Evolutionary conservation across 352 stramenopile species (phyloP).

Genomic region (Peronospora destructor): DNA sequence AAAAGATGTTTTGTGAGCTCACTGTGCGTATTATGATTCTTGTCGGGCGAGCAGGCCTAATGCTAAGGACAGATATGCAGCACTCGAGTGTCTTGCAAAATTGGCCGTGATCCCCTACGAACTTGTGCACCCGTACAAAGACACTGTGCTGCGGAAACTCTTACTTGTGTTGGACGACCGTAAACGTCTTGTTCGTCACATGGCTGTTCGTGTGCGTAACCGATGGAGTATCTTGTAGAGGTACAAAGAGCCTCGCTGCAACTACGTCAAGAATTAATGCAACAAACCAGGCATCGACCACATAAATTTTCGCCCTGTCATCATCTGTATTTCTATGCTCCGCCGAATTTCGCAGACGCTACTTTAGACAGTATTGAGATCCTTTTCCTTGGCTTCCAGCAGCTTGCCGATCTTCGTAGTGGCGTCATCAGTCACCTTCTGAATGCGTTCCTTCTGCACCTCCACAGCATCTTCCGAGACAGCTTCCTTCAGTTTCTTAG

Average conservation of each 20-base stretch:
- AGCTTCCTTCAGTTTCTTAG: slow-evolving; percentile 77
- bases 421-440: slow-evolving; percentile 71
- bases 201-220: slow-evolving; percentile 85
- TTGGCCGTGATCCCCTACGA: slow-evolving; percentile 80
- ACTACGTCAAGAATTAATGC: slow-evolving; percentile 10
- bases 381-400: slow-evolving; percentile 71
- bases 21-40: background rate
- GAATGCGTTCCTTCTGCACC: slow-evolving; percentile 66
- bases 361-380: slow-evolving; percentile 53
- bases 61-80: slow-evolving; percentile 62
- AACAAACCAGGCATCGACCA: slow-evolving; percentile 4
- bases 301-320: background rate
- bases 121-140: slow-evolving; percentile 84
- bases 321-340: slow-evolving; percentile 21
- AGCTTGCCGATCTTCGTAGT: slow-evolving; percentile 69
- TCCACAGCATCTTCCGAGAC: slow-evolving; percentile 77
- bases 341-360: slow-evolving; percentile 4
- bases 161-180: slow-evolving; percentile 76
- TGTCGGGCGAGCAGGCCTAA: slow-evolving; percentile 28
- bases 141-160: slow-evolving; percentile 69
- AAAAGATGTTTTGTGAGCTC: slow-evolving; percentile 1
- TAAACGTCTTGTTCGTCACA: slow-evolving; percentile 83
- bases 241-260: slow-evolving; percentile 9
- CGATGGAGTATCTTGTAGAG: slow-evolving; percentile 86
- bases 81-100: slow-evolving; percentile 72